Base-by-base conservation (phyloP, 1,139 yeast species). In the Candida sp. region DNA sequence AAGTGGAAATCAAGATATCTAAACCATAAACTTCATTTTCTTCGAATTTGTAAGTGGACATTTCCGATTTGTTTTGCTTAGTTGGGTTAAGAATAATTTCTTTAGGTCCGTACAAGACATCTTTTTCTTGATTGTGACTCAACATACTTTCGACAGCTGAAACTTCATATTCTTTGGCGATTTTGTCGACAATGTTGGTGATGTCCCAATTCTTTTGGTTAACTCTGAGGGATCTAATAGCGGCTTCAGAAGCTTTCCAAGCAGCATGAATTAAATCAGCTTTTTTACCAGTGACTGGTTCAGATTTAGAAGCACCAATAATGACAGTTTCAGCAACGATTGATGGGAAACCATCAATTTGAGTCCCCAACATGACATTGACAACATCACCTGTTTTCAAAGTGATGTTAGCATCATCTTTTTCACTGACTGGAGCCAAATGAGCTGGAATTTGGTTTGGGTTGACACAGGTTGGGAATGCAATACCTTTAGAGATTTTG, bases 1-100 rank as follows among this genome's bases (percentile, higher is more conserved):
- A 80, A 42, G 89, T 74, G 23, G 88, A 78, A 50, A 86, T 75
- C 54, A 86, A 75, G 48, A 86, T 75, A 58, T 86, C 95, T 55
- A 86, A 71, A 41, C 93, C 95, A 61, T 81, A 86, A 38, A 86
- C 93, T 60, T 86, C 91, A 58, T 83, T 82, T 61, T 82, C 88
- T 61, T 80, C 89, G 55, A 86, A 85, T 57, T 77, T 80, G 61
- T 71, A 68, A 41, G 88, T 73, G 49, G 81, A 86, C 62, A 84
- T 77, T 60, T 78, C 84, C 52, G 66, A 65, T 64, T 77, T 80
- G 71, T 85, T 87, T 55, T 73, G 75, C 57, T 84, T 87, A 48
- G 79, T 69, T 51, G 95, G 95, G 70, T 86, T 86, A 52, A 87
- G 68, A 57, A 86, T 84, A 58, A 87, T 75, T 64, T 86, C 88